Percentiles rank a stretch among this genome's conserved stretches.
Evolutionary conservation across 2,329 filamentous ascomycete species (phyloP).

Genomic region (Shiraia bambusicola): DNA sequence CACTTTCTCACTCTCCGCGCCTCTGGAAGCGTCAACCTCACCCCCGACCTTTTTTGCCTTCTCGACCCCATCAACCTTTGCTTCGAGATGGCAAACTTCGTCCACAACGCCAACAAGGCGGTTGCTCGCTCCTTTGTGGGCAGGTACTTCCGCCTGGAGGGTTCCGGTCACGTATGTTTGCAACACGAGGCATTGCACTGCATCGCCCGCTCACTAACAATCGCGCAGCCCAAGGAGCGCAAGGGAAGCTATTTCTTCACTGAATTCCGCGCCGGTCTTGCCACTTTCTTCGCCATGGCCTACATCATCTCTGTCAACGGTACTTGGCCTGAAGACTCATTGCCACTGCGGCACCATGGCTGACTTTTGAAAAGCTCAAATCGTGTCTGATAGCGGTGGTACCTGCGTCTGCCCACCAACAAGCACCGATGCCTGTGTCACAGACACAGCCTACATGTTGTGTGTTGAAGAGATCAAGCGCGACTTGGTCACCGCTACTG

Average conservation of each 20-base stretch:
- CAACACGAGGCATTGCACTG: not conserved
- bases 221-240: constrained; percentile 63
- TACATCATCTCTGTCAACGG: constrained; percentile 67
- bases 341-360: constrained; percentile 27
- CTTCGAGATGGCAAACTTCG: constrained; percentile 33
- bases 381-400: constrained; percentile 71
- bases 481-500: constrained; percentile 81
- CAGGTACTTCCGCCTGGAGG: constrained; percentile 70
- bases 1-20: not conserved
- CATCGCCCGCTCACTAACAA: constrained; percentile 18
- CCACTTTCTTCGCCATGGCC: constrained; percentile 59
- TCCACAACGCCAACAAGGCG: constrained; percentile 37
- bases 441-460: constrained; percentile 62
- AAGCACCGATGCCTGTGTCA: constrained; percentile 53
- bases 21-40: not conserved
- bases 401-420: constrained; percentile 68
- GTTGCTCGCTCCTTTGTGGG: constrained; percentile 41
- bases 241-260: constrained; percentile 78
- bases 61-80: constrained; percentile 5
- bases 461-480: constrained; percentile 66
- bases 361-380: constrained; percentile 47
- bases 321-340: constrained; percentile 27
- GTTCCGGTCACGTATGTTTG: constrained; percentile 73
- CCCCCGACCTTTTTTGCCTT: not conserved
- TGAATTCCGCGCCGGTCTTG: constrained; percentile 78